These are phyloP conservation scores for Gossypium herbaceum DNA, from an alignment of 345 rosid species.

Conservation along the genomic window DNA sequence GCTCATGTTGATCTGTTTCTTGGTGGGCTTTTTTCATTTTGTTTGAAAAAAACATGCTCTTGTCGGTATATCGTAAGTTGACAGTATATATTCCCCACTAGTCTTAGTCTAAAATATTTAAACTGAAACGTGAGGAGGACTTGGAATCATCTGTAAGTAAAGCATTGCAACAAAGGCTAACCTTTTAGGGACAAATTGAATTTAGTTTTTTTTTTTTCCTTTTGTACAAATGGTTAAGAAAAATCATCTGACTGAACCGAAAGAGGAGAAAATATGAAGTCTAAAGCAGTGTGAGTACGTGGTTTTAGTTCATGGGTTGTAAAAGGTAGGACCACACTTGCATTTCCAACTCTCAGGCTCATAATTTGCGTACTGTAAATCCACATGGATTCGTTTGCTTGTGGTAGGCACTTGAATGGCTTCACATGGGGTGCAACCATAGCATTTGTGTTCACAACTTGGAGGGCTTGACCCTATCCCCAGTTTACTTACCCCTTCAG, in stretches of 20 bases:
- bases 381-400: conserved; percentile 28
- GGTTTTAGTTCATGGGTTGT: conserved; percentile 37
- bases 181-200: not conserved
- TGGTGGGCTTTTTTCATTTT: not conserved
- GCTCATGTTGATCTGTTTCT: not conserved
- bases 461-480: conserved; percentile 77
- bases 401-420: conserved; percentile 67
- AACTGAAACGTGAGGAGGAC: not conserved
- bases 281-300: not conserved
- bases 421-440: conserved; percentile 75
- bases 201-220: not conserved
- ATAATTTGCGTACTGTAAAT: conserved; percentile 59
- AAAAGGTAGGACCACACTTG: conserved; percentile 63
- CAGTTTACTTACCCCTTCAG: conserved; percentile 25
- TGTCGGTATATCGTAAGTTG: too few species aligned
- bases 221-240: not conserved
- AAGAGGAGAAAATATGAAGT: conserved; percentile 2
- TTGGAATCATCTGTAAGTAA: not conserved
- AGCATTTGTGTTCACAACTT: conserved; percentile 69
- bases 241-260: not conserved
- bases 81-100: too few species aligned
- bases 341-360: conserved; percentile 90
- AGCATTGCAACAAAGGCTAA: not conserved
- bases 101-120: not conserved
- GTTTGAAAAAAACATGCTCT: too few species aligned